These are phyloP conservation scores for Ogataea methanolica DNA, from an alignment of 805 yeast genomes.

Conservation along the genomic window DNA sequence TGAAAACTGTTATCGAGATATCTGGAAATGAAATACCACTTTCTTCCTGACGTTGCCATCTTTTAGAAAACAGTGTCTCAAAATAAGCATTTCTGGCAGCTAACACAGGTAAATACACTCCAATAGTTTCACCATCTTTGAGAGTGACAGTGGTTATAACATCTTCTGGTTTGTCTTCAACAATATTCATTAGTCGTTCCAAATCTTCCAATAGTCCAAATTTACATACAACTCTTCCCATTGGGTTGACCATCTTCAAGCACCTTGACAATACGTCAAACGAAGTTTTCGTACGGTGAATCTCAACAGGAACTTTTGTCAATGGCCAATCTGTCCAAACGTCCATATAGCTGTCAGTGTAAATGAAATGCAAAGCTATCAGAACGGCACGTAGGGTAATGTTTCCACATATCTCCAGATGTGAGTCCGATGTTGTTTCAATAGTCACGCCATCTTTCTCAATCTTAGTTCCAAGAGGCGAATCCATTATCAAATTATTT, in stretches of 20 bases:
- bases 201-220: conserved; percentile 16
- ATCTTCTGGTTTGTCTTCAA: neutral
- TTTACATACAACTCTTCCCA: conserved; percentile 24
- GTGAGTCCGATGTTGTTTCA: neutral
- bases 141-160: conserved; percentile 35
- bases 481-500: neutral
- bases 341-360: conserved; percentile 41
- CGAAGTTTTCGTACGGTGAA: conserved; percentile 27
- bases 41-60: conserved; percentile 40
- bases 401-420: conserved; percentile 18
- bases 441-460: conserved; percentile 14
- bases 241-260: conserved; percentile 23
- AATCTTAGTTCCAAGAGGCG: neutral
- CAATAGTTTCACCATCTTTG: conserved; percentile 38
- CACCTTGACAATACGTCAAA: conserved; percentile 25
- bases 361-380: conserved; percentile 43
- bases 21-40: conserved; percentile 32
- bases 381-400: conserved; percentile 26
- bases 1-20: conserved; percentile 39
- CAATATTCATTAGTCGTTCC: conserved; percentile 6
- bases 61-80: conserved; percentile 46
- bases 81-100: conserved; percentile 58
- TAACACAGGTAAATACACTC: conserved; percentile 50
- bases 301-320: conserved; percentile 27
- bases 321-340: conserved; percentile 40